These are phyloP conservation scores for Fusarium sp. DNA, from an alignment of 2,329 filamentous ascomycete species.

Conservation along the genomic window DNA sequence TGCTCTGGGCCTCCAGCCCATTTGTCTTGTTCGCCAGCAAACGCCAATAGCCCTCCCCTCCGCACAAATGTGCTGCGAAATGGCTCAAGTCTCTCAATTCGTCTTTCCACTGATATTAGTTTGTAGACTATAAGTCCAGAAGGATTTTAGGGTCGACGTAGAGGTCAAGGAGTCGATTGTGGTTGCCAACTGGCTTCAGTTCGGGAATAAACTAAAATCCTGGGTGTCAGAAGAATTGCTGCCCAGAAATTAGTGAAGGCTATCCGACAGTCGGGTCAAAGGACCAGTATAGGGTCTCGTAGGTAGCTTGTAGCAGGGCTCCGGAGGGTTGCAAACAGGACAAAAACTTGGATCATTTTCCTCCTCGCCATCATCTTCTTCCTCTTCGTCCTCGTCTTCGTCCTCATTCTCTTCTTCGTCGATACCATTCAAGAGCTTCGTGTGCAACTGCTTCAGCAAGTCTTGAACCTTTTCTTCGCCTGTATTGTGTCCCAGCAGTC, in stretches of 20 bases:
- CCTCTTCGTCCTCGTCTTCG: rapidly evolving
- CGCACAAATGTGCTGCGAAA: not conserved
- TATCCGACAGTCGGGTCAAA: too few species aligned
- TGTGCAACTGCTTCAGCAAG: not conserved
- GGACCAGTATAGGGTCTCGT: too few species aligned
- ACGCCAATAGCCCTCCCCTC: not conserved
- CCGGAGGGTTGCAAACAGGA: not conserved
- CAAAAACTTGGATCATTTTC: too few species aligned
- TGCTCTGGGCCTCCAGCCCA: not conserved
- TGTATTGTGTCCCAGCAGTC: not conserved
- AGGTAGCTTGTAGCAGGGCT: too few species aligned
- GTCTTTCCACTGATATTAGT: rapidly evolving
- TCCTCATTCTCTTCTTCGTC: not conserved
- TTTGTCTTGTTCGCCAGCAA: not conserved
- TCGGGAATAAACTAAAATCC: not conserved
- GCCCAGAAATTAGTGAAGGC: too few species aligned
- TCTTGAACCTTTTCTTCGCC: not conserved
- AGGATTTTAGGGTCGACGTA: too few species aligned
- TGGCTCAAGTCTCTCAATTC: rapidly evolving
- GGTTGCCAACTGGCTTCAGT: not conserved
- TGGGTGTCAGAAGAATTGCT: too few species aligned
- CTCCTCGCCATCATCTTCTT: too few species aligned
- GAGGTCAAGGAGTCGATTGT: rapidly evolving
- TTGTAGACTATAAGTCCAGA: rapidly evolving
- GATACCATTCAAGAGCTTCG: not conserved